These are phyloP conservation scores for Cytauxzoon felis DNA, from an alignment of 169 alveolate species.

Conservation along the genomic window DNA sequence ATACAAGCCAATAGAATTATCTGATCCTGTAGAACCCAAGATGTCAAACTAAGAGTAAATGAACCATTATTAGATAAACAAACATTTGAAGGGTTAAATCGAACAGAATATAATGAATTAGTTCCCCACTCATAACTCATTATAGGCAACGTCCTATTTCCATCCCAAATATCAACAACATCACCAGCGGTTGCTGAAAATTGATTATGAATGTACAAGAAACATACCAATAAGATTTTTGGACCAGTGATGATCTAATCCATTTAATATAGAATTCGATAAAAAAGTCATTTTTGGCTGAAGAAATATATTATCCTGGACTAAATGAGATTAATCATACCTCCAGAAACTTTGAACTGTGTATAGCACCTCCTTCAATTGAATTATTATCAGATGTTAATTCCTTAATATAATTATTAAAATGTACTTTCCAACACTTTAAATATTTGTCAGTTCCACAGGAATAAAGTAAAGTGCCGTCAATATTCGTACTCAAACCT, in stretches of 20 bases:
- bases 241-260: constrained; percentile 84
- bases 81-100: constrained; percentile 89
- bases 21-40: constrained; percentile 88
- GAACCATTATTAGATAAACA: not conserved
- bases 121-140: constrained; percentile 70
- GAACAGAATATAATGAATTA: constrained; percentile 81
- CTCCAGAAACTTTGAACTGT: not conserved
- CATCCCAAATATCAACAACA: constrained; percentile 73
- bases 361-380: not conserved
- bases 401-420: constrained; percentile 53
- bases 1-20: constrained; percentile 80
- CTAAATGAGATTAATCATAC: not conserved
- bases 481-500: constrained; percentile 79
- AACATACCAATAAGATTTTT: constrained; percentile 34
- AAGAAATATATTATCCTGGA: not conserved
- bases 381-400: constrained; percentile 49
- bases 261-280: constrained; percentile 66
- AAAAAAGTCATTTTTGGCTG: constrained; percentile 37
- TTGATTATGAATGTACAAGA: constrained; percentile 16
- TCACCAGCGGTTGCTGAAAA: constrained; percentile 87
- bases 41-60: constrained; percentile 48
- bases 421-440: constrained; percentile 69
- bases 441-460: constrained; percentile 91
- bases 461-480: constrained; percentile 74
- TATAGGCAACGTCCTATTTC: constrained; percentile 64